These are phyloP conservation scores for Imleria badia DNA, from an alignment of 768 basidiomycete genomes.

Conservation along the genomic window DNA sequence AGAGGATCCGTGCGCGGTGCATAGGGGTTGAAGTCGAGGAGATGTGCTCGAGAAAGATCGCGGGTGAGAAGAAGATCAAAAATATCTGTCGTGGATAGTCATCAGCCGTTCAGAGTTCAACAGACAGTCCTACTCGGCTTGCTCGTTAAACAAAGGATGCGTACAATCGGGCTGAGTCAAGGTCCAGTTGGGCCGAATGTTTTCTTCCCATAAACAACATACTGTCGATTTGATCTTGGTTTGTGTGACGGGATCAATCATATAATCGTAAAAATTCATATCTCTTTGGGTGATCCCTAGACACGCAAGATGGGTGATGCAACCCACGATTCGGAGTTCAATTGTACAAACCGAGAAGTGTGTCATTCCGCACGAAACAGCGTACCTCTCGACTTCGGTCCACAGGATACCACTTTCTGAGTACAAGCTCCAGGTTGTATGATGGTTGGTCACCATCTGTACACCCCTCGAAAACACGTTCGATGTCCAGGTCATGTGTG, in stretches of 20 bases:
- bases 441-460: conserved; percentile 9
- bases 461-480: conserved; percentile 70
- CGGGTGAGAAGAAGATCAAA: conserved; percentile 89
- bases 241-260: conserved; percentile 62
- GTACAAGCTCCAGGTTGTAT: conserved; percentile 79
- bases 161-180: conserved; percentile 60
- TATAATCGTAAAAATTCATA: conserved; percentile 83
- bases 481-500: conserved; percentile 66
- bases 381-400: conserved; percentile 83
- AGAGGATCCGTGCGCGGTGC: conserved; percentile 83
- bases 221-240: conserved; percentile 53
- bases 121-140: not conserved
- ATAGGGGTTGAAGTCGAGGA: conserved; percentile 93
- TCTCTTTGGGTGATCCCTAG: conserved; percentile 87
- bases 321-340: not conserved
- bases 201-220: conserved; percentile 61
- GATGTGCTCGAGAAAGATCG: conserved; percentile 69
- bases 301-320: not conserved
- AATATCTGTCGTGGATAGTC: conserved; percentile 45
- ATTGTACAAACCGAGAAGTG: conserved; percentile 59
- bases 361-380: conserved; percentile 80
- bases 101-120: not conserved
- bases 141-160: conserved; percentile 22
- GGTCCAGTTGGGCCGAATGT: conserved; percentile 62
- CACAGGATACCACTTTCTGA: conserved; percentile 88